Evolutionary conservation across 75 land plant genomes (phyloP), one percentile per base, ranked within the genome.

Genomic region (Selaginella moellendorffii): DNA sequence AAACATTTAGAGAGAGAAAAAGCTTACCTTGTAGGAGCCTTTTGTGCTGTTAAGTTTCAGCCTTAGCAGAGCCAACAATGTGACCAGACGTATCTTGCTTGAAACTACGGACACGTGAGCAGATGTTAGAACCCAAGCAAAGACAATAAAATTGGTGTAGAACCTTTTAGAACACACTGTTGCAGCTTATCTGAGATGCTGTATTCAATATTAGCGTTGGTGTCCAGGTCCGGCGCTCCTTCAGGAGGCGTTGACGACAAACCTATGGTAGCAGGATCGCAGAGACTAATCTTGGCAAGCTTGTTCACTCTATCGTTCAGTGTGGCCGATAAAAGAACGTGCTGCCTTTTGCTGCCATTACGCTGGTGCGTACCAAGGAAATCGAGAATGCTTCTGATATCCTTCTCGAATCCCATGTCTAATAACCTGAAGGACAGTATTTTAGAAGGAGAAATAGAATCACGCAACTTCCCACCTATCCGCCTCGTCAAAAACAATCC

Each of bases 401-500:
- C 97, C 72, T 88, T 88, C 19, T 85, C 96, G 73, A 82, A 92
- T 21, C 97, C 97, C 30, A 92, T 72, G 56, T 92, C 96, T 51
- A 92, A 73, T 71, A 88, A 81, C 64, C 97, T 91, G 88, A n/a
- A 63, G n/a, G n/a, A n/a, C n/a, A n/a, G n/a, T n/a, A n/a, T n/a
- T n/a, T n/a, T n/a, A n/a, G n/a, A n/a, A 36, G 46, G 14, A 36
- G 46, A 14, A 5, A 36, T 36, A 36, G 5, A 36, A 5, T 5
- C 46, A 36, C 10, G 22, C 29, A 31, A 28, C 24, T 51, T 25
- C 56, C 30, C 70, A 87, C 97, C 86, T 88, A 77, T 92, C 97
- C 61, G 97, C 97, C 62, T 92, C 97, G 76, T 92, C 97, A 74
- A 85, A 88, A 8, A 92, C 79, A 28, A 92, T 74, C 86, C 90